Evolutionary conservation across 257 asterid genomes (phyloP).

Genomic region (Solanum gracilifrons): DNA sequence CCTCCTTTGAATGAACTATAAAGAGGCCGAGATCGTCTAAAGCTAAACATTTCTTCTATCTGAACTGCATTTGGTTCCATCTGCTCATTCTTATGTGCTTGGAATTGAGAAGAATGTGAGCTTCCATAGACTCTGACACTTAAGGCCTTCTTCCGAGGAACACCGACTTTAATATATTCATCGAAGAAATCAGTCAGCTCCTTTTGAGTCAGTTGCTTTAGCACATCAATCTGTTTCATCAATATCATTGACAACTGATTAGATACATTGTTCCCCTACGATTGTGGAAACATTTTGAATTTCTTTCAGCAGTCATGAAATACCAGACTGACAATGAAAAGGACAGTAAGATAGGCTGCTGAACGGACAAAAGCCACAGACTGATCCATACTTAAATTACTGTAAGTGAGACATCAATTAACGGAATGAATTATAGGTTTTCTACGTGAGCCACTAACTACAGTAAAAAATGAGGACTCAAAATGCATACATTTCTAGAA

Average conservation of each 20-base stretch:
- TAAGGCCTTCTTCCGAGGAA: slow-evolving; percentile 39
- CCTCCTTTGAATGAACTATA: slow-evolving; percentile 64
- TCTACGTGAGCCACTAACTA: neutral
- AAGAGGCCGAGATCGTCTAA: slow-evolving; percentile 61
- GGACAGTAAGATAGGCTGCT: neutral
- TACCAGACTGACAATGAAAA: neutral
- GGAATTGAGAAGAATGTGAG: slow-evolving; percentile 44
- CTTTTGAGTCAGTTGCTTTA: slow-evolving; percentile 42
- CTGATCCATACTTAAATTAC: neutral
- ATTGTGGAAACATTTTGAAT: neutral
- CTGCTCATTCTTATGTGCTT: slow-evolving; percentile 26
- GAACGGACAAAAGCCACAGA: neutral
- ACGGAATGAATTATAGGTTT: neutral
- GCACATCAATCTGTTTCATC: slow-evolving; percentile 42
- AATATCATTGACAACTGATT: neutral
- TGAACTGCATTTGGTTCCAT: slow-evolving; percentile 18
- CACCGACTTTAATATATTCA: slow-evolving; percentile 49
- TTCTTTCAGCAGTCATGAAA: neutral
- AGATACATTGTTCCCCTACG: neutral
- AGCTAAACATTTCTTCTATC: slow-evolving; percentile 47
- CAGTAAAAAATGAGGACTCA: neutral
- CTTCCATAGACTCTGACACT: slow-evolving; percentile 58
- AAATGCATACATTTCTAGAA: neutral
- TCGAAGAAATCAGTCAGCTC: slow-evolving; percentile 64
- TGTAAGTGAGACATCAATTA: neutral